These are phyloP conservation scores for Ramalina intermedia DNA, from an alignment of 495 filamentous ascomycete genomes.

Conservation along the genomic window DNA sequence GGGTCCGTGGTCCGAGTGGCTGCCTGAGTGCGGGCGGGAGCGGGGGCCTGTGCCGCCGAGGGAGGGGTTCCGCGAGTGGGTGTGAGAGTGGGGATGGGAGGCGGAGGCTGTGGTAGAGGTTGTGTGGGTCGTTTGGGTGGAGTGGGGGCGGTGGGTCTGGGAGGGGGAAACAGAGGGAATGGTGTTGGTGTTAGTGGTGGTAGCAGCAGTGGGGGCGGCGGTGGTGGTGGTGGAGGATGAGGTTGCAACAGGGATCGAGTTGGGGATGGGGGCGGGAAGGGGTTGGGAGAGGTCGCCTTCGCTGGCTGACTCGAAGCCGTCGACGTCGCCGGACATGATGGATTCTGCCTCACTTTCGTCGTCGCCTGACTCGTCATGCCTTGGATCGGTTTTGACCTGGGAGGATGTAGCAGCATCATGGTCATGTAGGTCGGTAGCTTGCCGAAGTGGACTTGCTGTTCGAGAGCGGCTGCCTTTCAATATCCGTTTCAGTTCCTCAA, in stretches of 20 bases:
- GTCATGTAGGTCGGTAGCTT: constrained; percentile 16
- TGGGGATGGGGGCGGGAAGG: constrained; percentile 3
- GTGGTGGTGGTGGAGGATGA: not conserved
- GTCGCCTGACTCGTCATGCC: constrained; percentile 19
- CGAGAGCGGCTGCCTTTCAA: constrained; percentile 36
- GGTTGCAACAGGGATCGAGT: not conserved
- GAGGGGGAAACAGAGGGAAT: not conserved
- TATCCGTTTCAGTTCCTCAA: constrained; percentile 75
- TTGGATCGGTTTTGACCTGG: not conserved
- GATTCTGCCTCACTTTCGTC: constrained; percentile 37
- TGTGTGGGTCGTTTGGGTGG: not conserved
- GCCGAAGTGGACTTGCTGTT: constrained; percentile 20
- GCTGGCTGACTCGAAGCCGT: constrained; percentile 14
- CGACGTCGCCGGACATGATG: constrained; percentile 17
- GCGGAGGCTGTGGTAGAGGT: not conserved
- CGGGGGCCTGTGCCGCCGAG: constrained; percentile 2
- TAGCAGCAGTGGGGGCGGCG: not conserved
- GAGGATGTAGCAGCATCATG: not conserved
- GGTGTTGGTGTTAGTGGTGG: constrained; percentile 1
- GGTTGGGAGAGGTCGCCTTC: constrained; percentile 12
- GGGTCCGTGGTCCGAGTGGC: constrained; percentile 3
- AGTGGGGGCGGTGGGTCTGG: constrained; percentile 1
- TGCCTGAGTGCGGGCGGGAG: constrained; percentile 9
- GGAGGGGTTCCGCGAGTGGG: constrained; percentile 9
- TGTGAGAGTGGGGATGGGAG: constrained; percentile 4